Percentiles rank a stretch among this genome's conserved stretches.
These are phyloP conservation scores for Coemansia sp. DNA, from an alignment of 192 early-diverging fungal species.

Conservation along the genomic window DNA sequence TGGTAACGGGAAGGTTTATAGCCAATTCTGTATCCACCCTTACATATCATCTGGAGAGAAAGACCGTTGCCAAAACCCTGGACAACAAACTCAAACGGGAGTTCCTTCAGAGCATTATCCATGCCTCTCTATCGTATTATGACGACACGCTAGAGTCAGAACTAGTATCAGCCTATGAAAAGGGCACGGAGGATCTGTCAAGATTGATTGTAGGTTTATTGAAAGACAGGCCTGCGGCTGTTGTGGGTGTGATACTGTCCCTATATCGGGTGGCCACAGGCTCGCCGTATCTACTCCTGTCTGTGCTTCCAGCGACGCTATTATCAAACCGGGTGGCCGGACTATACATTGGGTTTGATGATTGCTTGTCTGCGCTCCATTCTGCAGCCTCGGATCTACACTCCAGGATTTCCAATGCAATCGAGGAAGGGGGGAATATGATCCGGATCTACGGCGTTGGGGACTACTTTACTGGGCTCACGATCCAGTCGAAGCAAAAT, in stretches of 20 bases:
- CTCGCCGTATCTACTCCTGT: background rate
- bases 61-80: background rate
- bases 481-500: conserved; percentile 50
- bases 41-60: background rate
- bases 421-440: conserved; percentile 52
- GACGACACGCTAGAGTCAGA: conserved; percentile 10
- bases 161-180: conserved; percentile 5
- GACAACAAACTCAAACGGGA: background rate
- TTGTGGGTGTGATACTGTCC: background rate
- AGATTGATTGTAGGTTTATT: background rate
- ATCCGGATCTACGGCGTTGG: conserved; percentile 54
- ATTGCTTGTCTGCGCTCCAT: no score
- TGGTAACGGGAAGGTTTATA: background rate
- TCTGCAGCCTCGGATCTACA: no score
- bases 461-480: conserved; percentile 50
- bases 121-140: conserved; percentile 26
- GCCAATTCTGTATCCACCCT: background rate
- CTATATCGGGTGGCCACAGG: background rate
- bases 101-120: conserved; percentile 11
- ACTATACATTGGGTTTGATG: no score
- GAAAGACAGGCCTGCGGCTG: background rate
- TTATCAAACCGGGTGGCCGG: no score
- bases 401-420: background rate
- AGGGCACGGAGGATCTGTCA: background rate
- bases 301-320: conserved; percentile 10